A percentile compares a stretch with the other conserved stretches of the same genome.
Conservation (phyloP, 1,139 yeast species). For the Pneumocystis oryctolagi region DNA sequence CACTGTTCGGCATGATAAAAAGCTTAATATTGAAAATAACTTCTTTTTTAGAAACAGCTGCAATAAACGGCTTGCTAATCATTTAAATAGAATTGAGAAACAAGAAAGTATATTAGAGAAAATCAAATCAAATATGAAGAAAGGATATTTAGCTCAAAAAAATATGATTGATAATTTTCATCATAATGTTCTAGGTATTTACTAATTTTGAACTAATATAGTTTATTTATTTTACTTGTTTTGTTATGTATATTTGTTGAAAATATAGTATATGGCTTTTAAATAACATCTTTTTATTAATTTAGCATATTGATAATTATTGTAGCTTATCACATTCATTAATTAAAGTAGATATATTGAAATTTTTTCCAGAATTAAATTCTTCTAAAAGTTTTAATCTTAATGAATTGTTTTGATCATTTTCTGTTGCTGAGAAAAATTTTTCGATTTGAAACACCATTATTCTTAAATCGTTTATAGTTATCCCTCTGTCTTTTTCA, state of each 20-base stretch:
- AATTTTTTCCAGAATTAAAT: background rate
- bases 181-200: background rate
- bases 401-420: background rate
- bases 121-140: background rate
- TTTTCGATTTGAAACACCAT: background rate
- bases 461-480: background rate
- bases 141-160: background rate
- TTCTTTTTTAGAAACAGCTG: background rate
- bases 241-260: background rate
- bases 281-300: background rate
- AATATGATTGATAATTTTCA: background rate
- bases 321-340: background rate
- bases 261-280: background rate
- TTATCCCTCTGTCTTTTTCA: constrained; percentile 41
- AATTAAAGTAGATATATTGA: background rate
- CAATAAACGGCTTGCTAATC: background rate
- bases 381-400: background rate
- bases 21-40: background rate
- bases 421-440: background rate
- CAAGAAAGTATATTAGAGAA: background rate
- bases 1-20: background rate
- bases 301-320: background rate
- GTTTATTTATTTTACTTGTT: background rate
- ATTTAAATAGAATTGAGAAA: background rate
- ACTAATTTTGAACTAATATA: background rate